Conservation (phyloP, 2,329 filamentous ascomycete species). For the Teratosphaeriaceae sp. region DNA sequence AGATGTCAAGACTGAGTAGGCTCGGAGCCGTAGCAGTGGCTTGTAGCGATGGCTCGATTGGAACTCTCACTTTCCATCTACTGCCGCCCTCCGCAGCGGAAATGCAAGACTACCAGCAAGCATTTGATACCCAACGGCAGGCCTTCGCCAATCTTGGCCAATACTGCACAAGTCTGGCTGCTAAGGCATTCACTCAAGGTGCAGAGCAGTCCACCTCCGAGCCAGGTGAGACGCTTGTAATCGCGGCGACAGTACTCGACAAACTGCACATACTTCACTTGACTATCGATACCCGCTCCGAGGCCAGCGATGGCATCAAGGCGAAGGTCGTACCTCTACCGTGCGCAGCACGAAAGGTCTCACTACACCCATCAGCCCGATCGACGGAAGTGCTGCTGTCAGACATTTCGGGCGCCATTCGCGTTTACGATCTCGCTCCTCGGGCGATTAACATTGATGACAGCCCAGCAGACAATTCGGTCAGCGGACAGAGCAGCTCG, state of each 20-base stretch:
- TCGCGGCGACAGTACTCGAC: conserved; percentile 12
- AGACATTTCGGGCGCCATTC: conserved; percentile 49
- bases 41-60: conserved; percentile 49
- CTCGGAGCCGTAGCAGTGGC: conserved; percentile 46
- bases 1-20: conserved; percentile 22
- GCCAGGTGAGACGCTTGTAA: no score
- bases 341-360: conserved; percentile 10
- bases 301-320: no score
- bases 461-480: neutral
- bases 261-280: conserved; percentile 19
- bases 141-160: no score
- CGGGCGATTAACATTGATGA: neutral
- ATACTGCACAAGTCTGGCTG: conserved; percentile 6
- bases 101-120: no score
- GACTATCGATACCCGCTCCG: no score
- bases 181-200: conserved; percentile 5
- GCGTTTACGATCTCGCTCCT: conserved; percentile 51
- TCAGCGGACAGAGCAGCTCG: neutral
- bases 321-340: conserved; percentile 16
- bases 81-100: conserved; percentile 2
- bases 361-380: conserved; percentile 21
- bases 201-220: neutral
- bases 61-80: conserved; percentile 8
- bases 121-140: no score
- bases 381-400: conserved; percentile 43